phyloP scores from a whole-genome alignment of 441 rosid species.

The Brassica balearica region DNA sequence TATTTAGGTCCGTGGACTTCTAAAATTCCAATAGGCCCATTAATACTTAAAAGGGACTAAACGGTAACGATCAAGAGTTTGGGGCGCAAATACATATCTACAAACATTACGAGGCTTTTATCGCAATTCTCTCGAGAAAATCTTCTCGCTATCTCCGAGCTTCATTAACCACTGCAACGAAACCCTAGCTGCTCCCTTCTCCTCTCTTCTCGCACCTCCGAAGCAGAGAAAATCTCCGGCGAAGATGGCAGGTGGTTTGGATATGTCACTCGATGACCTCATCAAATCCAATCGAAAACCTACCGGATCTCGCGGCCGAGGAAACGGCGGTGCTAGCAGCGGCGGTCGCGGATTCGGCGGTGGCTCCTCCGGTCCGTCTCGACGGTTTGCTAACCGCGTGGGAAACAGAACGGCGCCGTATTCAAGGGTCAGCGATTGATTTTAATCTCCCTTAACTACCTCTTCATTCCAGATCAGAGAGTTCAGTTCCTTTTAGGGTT shows the following conservation, averaged over 20 bases:
- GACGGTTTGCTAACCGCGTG: constrained; percentile 48
- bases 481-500: constrained; percentile 26
- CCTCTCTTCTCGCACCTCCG: constrained; percentile 25
- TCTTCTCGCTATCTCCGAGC: not conserved
- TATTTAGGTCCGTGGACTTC: not conserved
- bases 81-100: not conserved
- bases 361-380: constrained; percentile 51
- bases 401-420: constrained; percentile 48
- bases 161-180: not conserved
- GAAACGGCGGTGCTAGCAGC: constrained; percentile 18
- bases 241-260: constrained; percentile 54
- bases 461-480: constrained; percentile 35
- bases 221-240: constrained; percentile 28
- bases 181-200: constrained; percentile 39
- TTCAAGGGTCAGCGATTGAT: constrained; percentile 47
- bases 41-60: not conserved
- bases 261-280: constrained; percentile 60
- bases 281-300: constrained; percentile 55
- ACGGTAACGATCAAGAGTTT: not conserved
- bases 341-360: constrained; percentile 45
- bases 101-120: not conserved
- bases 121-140: not conserved
- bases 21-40: constrained; percentile 10
- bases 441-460: constrained; percentile 22
- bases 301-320: constrained; percentile 45